Percentiles rank a stretch among this genome's conserved stretches.
phyloP scores from a whole-genome alignment of 306 rosid genomes.

The Crotalaria pallida region DNA sequence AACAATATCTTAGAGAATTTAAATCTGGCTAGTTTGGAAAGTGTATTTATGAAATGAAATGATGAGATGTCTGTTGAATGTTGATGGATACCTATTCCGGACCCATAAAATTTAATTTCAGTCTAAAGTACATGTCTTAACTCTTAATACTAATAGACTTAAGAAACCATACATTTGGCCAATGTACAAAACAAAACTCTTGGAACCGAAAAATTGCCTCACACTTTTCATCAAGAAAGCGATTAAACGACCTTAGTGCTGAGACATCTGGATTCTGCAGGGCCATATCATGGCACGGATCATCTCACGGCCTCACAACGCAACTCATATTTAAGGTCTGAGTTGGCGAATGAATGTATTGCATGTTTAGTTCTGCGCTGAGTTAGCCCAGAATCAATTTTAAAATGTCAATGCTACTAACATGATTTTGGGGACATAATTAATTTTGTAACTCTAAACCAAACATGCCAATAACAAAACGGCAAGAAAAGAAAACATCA shows the following conservation, averaged over 20 bases:
- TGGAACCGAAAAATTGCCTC: conserved; percentile 18
- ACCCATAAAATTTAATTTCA: conserved; percentile 17
- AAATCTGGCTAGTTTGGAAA: too few species aligned
- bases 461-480: too few species aligned
- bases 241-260: conserved; percentile 8
- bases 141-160: too few species aligned
- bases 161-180: neutral
- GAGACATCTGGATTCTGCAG: conserved; percentile 26
- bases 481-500: too few species aligned
- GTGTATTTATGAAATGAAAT: neutral
- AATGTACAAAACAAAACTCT: neutral
- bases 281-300: conserved; percentile 2
- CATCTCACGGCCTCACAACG: conserved; percentile 13
- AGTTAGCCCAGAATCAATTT: too few species aligned
- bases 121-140: neutral
- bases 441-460: too few species aligned
- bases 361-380: too few species aligned
- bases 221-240: neutral
- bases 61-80: conserved; percentile 47
- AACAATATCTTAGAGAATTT: too few species aligned
- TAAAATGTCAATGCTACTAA: too few species aligned
- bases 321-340: too few species aligned
- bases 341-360: too few species aligned
- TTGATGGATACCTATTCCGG: conserved; percentile 20
- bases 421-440: too few species aligned